Base-by-base conservation (phyloP, 257 asterid genomes). In the Lavandula angustifolia region DNA sequence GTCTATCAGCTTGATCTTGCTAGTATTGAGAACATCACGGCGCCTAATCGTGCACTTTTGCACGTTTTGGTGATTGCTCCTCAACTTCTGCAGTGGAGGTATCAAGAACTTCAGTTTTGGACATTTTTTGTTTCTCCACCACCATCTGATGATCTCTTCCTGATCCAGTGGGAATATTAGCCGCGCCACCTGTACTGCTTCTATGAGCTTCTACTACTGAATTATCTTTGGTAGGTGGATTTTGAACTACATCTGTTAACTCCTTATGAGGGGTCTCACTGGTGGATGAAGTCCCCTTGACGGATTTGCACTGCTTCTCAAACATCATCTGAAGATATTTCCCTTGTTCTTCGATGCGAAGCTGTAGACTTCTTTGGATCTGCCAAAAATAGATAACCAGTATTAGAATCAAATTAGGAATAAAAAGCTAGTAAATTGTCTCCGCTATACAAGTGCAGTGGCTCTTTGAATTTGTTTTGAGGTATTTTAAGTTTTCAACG, bases 341-440 rank as follows among this genome's bases (percentile, higher is more conserved):
- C 50, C 98, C 95, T 75, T 87, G 98, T 75, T 92, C 96, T 84
- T 92, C 96, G 67, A 92, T 92, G 31, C 95, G 83, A 38, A 89
- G 89, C 87, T 92, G 98, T 65, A 92, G 67, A 78, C 87, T 92
- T 79, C 98, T 89, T 77, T 89, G 96, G 60, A 89, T 92, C 98
- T 89, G 88, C 70, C 73, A 57, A 71, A 54, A 40, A n/a, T n/a
- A 64, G 32, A 51, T 38, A 13, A 66, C 9, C 13, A 35, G 43
- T 17, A 66, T 66, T 17, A 18, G 58, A 31, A 32, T 33, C n/a
- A n/a, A n/a, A n/a, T n/a, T n/a, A 43, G 42, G 37, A 42, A 37
- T 38, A 18, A 9, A 37, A 48, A 32, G 47, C 6, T 6, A 55
- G 42, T 41, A 34, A 14, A 34, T 10, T 47, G 33, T 33, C 31